Evolutionary conservation across 2,329 filamentous ascomycete species (phyloP).

Genomic region (Alternaria triticina): DNA sequence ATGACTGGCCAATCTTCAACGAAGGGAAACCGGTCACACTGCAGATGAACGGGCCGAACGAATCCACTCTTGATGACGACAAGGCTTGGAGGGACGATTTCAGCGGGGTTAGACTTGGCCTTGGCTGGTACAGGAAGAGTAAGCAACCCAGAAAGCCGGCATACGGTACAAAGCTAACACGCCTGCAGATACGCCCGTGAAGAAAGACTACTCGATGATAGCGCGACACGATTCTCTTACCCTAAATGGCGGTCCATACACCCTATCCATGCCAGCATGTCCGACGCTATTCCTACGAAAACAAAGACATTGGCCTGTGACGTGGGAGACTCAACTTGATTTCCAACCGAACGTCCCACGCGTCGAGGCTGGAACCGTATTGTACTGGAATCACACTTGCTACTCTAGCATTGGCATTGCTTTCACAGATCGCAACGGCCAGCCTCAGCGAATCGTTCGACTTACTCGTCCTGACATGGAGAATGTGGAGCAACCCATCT

Average conservation of each 20-base stretch:
- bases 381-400: slow-evolving; percentile 62
- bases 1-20: slow-evolving; percentile 62
- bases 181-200: slow-evolving; percentile 56
- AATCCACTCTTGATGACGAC: slow-evolving; percentile 9
- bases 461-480: slow-evolving; percentile 8
- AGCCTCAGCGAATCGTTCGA: slow-evolving; percentile 4
- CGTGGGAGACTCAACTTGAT: slow-evolving; percentile 53
- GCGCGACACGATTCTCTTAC: slow-evolving; percentile 55
- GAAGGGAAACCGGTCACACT: slow-evolving; percentile 52
- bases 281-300: slow-evolving; percentile 63
- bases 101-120: slow-evolving; percentile 1
- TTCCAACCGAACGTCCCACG: slow-evolving; percentile 54
- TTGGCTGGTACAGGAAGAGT: slow-evolving; percentile 25
- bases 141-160: slow-evolving; percentile 27
- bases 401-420: slow-evolving; percentile 53
- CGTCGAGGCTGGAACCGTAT: slow-evolving; percentile 60
- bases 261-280: slow-evolving; percentile 57
- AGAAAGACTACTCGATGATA: slow-evolving; percentile 55
- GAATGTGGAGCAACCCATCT: slow-evolving; percentile 19
- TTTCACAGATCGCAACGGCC: neutral
- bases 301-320: slow-evolving; percentile 55
- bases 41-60: slow-evolving; percentile 39
- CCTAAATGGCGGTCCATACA: slow-evolving; percentile 61
- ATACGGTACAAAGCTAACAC: slow-evolving; percentile 44
- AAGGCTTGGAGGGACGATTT: slow-evolving; percentile 19